A percentile compares a stretch with the other conserved stretches of the same genome.
These are phyloP conservation scores for Lachnellula subtilissima DNA, from an alignment of 2,329 filamentous ascomycete species.

Conservation along the genomic window DNA sequence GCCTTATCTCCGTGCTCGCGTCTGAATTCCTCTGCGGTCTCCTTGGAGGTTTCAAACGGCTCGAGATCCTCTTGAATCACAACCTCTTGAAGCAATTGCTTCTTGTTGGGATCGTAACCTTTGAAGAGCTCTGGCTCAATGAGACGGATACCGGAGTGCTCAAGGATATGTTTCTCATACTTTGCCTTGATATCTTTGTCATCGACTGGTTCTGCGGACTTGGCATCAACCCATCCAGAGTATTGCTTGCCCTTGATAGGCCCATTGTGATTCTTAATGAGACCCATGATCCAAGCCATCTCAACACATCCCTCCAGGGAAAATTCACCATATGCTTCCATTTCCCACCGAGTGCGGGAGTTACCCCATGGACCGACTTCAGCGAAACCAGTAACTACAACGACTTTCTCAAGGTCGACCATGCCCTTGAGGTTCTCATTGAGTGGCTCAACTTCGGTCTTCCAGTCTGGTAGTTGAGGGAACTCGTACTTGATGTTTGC, in stretches of 20 bases:
- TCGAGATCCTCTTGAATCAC: slow-evolving; percentile 96
- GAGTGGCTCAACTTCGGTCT: slow-evolving; percentile 81
- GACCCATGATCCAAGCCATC: slow-evolving; percentile 99
- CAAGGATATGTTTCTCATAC: slow-evolving; percentile 94
- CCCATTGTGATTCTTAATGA: slow-evolving; percentile 98
- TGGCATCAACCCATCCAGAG: slow-evolving; percentile 93
- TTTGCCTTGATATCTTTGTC: slow-evolving; percentile 97
- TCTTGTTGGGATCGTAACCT: slow-evolving; percentile 97
- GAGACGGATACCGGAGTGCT: slow-evolving; percentile 94
- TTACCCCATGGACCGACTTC: slow-evolving; percentile 98
- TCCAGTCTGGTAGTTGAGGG: slow-evolving; percentile 85
- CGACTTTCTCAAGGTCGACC: slow-evolving; percentile 97
- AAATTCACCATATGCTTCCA: slow-evolving; percentile 96
- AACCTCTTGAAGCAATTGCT: slow-evolving; percentile 95
- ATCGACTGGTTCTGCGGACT: slow-evolving; percentile 90
- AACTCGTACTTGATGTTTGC: slow-evolving; percentile 99
- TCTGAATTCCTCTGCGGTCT: slow-evolving; percentile 96
- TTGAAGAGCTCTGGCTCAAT: slow-evolving; percentile 97
- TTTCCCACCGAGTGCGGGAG: slow-evolving; percentile 96
- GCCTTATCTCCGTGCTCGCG: slow-evolving; percentile 96
- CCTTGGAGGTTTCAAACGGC: slow-evolving; percentile 94
- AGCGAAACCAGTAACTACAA: slow-evolving; percentile 94
- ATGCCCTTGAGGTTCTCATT: slow-evolving; percentile 89
- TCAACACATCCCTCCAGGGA: slow-evolving; percentile 96
- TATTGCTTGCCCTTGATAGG: slow-evolving; percentile 94